These are phyloP conservation scores for Aspergillus caelatus DNA, from an alignment of 2,329 filamentous ascomycete species.

Conservation along the genomic window DNA sequence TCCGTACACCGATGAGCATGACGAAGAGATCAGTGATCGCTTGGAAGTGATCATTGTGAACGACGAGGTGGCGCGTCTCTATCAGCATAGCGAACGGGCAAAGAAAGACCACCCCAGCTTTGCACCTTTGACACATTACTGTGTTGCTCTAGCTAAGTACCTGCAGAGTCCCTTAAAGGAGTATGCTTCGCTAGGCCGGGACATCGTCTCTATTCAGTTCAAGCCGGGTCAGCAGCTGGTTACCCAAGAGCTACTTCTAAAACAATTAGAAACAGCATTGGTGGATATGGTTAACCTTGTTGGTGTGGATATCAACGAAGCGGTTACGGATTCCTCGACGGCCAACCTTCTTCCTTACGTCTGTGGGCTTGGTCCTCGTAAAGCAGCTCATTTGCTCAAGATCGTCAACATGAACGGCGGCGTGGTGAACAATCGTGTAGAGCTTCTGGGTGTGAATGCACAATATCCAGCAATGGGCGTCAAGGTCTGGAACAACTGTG, in stretches of 20 bases:
- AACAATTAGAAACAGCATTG: slow-evolving; percentile 91
- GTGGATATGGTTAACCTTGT: slow-evolving; percentile 98
- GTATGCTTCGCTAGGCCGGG: slow-evolving; percentile 88
- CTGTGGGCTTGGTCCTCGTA: slow-evolving; percentile 87
- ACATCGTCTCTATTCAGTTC: slow-evolving; percentile 83
- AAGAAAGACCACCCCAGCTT: slow-evolving; percentile 79
- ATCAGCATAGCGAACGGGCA: slow-evolving; percentile 85
- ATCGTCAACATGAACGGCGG: slow-evolving; percentile 91
- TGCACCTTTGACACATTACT: slow-evolving; percentile 80
- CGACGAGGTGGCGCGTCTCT: slow-evolving; percentile 94
- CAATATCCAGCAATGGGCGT: slow-evolving; percentile 81
- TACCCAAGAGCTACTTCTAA: slow-evolving; percentile 81
- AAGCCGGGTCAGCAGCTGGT: slow-evolving; percentile 88
- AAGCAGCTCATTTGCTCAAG: slow-evolving; percentile 82
- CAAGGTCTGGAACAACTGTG: slow-evolving; percentile 94
- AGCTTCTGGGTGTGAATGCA: slow-evolving; percentile 86
- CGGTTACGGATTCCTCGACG: slow-evolving; percentile 76
- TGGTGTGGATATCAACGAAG: slow-evolving; percentile 93
- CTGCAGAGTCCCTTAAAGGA: slow-evolving; percentile 96
- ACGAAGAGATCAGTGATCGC: slow-evolving; percentile 73
- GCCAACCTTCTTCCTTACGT: slow-evolving; percentile 89
- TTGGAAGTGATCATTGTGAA: slow-evolving; percentile 91
- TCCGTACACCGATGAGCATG: slow-evolving; percentile 82
- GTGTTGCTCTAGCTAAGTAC: slow-evolving; percentile 84
- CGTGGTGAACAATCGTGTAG: slow-evolving; percentile 77